Conservation (phyloP, 2,329 filamentous ascomycete species). For the Sclerotinia glacialis region DNA sequence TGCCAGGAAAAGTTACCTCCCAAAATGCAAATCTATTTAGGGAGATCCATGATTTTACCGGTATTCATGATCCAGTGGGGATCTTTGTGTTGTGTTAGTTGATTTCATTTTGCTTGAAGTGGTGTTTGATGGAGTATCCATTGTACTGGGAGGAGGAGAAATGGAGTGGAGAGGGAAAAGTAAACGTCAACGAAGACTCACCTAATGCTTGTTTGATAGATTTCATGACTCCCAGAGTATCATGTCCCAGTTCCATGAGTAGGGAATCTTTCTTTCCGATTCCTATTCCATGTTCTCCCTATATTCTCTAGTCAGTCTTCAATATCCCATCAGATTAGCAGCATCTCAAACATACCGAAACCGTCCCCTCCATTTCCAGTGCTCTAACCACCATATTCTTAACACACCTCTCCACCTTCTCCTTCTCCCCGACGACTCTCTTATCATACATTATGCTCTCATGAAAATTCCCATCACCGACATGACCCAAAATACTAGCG, state of each 20-base stretch:
- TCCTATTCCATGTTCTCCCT: conserved; percentile 79
- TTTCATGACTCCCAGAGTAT: conserved; percentile 81
- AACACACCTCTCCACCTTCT: conserved; percentile 76
- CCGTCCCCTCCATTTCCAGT: conserved; percentile 90
- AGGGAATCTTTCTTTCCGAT: conserved; percentile 82
- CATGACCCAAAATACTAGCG: conserved; percentile 82
- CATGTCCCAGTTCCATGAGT: conserved; percentile 72
- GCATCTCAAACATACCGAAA: conserved; percentile 52
- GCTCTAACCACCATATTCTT: conserved; percentile 89
- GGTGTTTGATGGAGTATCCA: too few relatives aligned
- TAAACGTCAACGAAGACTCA: neutral
- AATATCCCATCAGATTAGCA: neutral
- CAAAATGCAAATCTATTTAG: too few relatives aligned
- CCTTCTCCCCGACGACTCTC: conserved; percentile 64
- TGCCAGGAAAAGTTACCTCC: too few relatives aligned
- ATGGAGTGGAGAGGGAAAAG: neutral
- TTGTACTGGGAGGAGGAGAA: neutral
- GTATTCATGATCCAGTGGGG: conserved; percentile 89
- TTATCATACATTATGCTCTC: conserved; percentile 86
- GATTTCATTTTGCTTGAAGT: too few relatives aligned
- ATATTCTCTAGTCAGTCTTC: neutral
- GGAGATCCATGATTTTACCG: conserved; percentile 81
- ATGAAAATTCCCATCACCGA: conserved; percentile 94
- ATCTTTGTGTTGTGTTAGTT: conserved; percentile 46
- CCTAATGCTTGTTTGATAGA: conserved; percentile 71